These are phyloP conservation scores for Cutaneotrichosporon sp. DNA, from an alignment of 1,284 basidiomycete species.

Conservation along the genomic window DNA sequence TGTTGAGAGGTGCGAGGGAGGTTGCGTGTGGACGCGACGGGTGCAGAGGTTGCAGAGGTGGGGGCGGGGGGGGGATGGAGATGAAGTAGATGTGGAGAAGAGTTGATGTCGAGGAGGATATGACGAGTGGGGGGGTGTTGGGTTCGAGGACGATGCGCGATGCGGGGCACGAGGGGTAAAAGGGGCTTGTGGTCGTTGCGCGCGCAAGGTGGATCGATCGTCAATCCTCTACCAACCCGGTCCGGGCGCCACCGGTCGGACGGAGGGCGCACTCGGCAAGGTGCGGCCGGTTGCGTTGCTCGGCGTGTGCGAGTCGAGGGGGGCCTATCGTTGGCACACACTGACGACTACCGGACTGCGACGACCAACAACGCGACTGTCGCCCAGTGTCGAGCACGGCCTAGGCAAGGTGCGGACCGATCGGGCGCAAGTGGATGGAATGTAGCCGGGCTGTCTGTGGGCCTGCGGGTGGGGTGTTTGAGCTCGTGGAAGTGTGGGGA, in stretches of 20 bases:
- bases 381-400: too few relatives aligned
- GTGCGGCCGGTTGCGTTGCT: too few relatives aligned
- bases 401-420: too few relatives aligned
- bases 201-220: not conserved
- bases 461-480: too few relatives aligned
- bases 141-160: constrained; percentile 3
- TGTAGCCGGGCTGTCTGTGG: too few relatives aligned
- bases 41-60: not conserved
- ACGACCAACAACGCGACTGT: too few relatives aligned
- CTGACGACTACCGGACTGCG: too few relatives aligned
- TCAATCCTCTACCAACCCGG: not conserved
- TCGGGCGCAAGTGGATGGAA: too few relatives aligned
- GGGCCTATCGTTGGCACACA: too few relatives aligned
- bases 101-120: not conserved
- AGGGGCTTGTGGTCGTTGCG: not conserved
- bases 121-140: not conserved
- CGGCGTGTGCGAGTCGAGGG: too few relatives aligned
- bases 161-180: not conserved
- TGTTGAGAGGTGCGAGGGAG: not conserved
- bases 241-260: not conserved
- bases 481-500: too few relatives aligned
- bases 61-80: too few relatives aligned
- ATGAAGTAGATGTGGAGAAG: not conserved
- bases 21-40: constrained; percentile 6
- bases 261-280: not conserved